phyloP scores from a whole-genome alignment of 176 grass and related monocot genomes.

The Olyra latifolia region DNA sequence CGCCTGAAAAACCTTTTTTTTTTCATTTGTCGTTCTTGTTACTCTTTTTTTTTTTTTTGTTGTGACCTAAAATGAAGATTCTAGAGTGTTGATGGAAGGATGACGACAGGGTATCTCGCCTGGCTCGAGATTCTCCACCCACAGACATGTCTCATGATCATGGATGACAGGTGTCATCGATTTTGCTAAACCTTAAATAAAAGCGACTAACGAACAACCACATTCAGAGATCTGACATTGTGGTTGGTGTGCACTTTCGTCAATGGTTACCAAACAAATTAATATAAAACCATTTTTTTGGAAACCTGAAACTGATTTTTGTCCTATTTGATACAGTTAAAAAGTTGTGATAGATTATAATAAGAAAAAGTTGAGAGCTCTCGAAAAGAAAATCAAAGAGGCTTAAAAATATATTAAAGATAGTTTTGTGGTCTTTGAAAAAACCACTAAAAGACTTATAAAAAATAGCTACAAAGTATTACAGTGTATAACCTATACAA shows the following conservation, averaged over 20 bases:
- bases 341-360: too few relatives aligned
- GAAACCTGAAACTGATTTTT: background rate
- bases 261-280: slow-evolving; percentile 14
- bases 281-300: background rate
- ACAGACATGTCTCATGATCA: background rate
- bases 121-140: slow-evolving; percentile 8
- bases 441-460: too few relatives aligned
- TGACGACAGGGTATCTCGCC: slow-evolving; percentile 20
- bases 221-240: background rate
- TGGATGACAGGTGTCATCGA: slow-evolving; percentile 23
- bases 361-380: too few relatives aligned
- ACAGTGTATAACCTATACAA: too few relatives aligned
- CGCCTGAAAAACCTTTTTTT: background rate
- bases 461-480: too few relatives aligned
- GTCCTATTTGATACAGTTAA: too few relatives aligned
- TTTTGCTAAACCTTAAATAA: background rate
- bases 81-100: slow-evolving; percentile 1
- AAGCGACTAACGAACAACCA: slow-evolving; percentile 25
- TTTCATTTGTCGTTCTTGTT: too few relatives aligned
- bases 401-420: too few relatives aligned
- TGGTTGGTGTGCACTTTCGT: slow-evolving; percentile 34
- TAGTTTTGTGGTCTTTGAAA: too few relatives aligned
- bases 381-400: too few relatives aligned
- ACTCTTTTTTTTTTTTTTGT: background rate
- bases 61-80: background rate